These are phyloP conservation scores for Fusarium hostae DNA, from an alignment of 2,329 filamentous ascomycete species.

Conservation along the genomic window DNA sequence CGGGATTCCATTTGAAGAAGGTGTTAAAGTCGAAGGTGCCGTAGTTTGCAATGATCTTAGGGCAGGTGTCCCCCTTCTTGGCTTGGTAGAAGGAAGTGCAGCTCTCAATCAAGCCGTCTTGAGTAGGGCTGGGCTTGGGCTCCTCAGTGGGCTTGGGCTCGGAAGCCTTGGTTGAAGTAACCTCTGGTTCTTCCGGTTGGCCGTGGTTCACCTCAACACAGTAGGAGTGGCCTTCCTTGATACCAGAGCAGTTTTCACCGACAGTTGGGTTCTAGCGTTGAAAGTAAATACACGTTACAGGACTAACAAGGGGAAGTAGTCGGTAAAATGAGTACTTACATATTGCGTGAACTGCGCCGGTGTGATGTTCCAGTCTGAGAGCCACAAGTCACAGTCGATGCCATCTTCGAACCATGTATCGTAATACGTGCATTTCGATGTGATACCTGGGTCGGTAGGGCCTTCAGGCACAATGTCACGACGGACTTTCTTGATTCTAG, in stretches of 20 bases:
- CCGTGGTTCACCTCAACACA: neutral
- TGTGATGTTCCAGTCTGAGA: too few relatives aligned
- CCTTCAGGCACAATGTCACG: too few relatives aligned
- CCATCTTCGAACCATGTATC: too few relatives aligned
- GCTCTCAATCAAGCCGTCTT: neutral
- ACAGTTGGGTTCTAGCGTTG: neutral
- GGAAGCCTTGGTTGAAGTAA: neutral
- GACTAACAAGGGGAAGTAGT: too few relatives aligned
- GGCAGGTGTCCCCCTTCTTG: conserved; percentile 20
- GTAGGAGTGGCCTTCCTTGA: neutral
- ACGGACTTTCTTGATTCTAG: too few relatives aligned
- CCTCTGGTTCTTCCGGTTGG: neutral
- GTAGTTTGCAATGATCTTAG: conserved; percentile 1
- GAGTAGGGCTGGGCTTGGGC: neutral
- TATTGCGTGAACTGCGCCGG: neutral
- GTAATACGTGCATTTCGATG: too few relatives aligned
- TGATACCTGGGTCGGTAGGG: too few relatives aligned
- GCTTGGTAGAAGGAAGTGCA: conserved; percentile 23
- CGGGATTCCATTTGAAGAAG: conserved; percentile 14
- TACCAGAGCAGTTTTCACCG: neutral
- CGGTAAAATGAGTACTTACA: neutral
- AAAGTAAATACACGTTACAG: too few relatives aligned
- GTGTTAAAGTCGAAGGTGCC: neutral
- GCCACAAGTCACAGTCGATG: too few relatives aligned
- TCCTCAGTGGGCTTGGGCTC: conserved; percentile 9